A percentile compares a stretch with the other conserved stretches of the same genome.
These are phyloP conservation scores for Phytophthora agathidicida DNA, from an alignment of 352 stramenopile species.

Conservation along the genomic window DNA sequence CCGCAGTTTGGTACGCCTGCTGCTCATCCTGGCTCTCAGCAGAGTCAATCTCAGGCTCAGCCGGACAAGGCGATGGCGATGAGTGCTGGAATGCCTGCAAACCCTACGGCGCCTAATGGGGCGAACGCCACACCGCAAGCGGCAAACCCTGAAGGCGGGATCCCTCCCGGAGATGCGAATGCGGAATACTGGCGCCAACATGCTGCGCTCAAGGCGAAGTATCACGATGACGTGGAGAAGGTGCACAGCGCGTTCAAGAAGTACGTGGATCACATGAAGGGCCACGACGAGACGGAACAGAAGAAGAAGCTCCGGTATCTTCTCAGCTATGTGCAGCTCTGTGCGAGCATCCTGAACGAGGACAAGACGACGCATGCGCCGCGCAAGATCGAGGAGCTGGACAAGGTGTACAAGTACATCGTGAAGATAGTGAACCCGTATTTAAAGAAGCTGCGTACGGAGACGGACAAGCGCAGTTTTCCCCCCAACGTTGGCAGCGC, in stretches of 20 bases:
- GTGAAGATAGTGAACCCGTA: constrained; percentile 89
- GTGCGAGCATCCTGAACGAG: constrained; percentile 77
- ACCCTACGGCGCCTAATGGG: constrained; percentile 26
- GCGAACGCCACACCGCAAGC: constrained; percentile 24
- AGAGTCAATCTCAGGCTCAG: too few relatives aligned
- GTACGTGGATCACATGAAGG: constrained; percentile 89
- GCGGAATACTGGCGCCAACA: constrained; percentile 85
- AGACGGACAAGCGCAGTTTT: constrained; percentile 75
- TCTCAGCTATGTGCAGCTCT: constrained; percentile 84
- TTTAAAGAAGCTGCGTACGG: constrained; percentile 84
- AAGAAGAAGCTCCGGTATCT: constrained; percentile 88
- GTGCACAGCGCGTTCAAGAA: constrained; percentile 89
- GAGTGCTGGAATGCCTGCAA: constrained; percentile 30
- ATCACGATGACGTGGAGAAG: constrained; percentile 85
- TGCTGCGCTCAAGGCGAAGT: constrained; percentile 76
- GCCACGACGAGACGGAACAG: constrained; percentile 85
- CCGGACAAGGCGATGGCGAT: constrained; percentile 17
- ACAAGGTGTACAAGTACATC: constrained; percentile 92
- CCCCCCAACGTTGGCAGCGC: constrained; percentile 15
- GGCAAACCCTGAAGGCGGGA: constrained; percentile 25
- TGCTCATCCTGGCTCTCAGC: constrained; percentile 31
- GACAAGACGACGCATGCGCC: constrained; percentile 72
- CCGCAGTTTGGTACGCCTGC: constrained; percentile 37
- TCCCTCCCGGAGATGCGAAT: constrained; percentile 46
- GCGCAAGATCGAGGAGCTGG: constrained; percentile 82